Conservation (phyloP, 2,329 filamentous ascomycete genomes). For the Talaromyces sp. region DNA sequence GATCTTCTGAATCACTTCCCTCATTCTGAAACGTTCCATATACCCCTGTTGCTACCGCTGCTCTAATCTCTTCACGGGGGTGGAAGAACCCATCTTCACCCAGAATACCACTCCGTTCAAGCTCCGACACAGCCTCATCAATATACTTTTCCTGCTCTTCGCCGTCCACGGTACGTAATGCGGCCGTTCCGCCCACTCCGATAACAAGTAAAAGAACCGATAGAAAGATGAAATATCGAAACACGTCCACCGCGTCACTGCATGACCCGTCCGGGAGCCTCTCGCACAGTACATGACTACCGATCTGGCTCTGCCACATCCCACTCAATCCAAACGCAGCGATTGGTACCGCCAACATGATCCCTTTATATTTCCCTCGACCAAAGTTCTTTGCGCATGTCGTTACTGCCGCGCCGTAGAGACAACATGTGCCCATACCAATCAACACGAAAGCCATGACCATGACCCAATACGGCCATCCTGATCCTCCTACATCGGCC, state of each 20-base stretch:
- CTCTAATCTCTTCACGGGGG: conserved; percentile 43
- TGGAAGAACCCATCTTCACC: conserved; percentile 65
- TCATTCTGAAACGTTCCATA: conserved; percentile 41
- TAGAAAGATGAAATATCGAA: conserved; percentile 83
- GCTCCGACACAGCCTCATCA: conserved; percentile 79
- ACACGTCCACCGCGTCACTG: conserved; percentile 65
- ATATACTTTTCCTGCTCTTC: conserved; percentile 67
- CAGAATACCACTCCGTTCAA: conserved; percentile 82
- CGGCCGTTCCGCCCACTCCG: conserved; percentile 68
- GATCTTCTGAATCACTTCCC: conserved; percentile 30
- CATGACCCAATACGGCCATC: conserved; percentile 77
- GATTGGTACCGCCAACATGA: conserved; percentile 86
- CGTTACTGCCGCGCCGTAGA: conserved; percentile 88
- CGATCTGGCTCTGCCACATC: conserved; percentile 92
- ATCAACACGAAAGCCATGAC: conserved; percentile 76
- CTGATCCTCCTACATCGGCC: conserved; percentile 46
- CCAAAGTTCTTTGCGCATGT: conserved; percentile 99
- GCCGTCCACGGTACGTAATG: conserved; percentile 74
- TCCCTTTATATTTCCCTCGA: conserved; percentile 74
- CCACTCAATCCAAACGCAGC: conserved; percentile 88
- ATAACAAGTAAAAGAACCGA: conserved; percentile 63
- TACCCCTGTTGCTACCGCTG: too few species aligned
- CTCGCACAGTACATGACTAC: conserved; percentile 71
- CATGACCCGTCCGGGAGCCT: conserved; percentile 55
- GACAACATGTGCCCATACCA: conserved; percentile 75